Conservation (phyloP, 352 stramenopile genomes). For the Blastocystis sp. region DNA sequence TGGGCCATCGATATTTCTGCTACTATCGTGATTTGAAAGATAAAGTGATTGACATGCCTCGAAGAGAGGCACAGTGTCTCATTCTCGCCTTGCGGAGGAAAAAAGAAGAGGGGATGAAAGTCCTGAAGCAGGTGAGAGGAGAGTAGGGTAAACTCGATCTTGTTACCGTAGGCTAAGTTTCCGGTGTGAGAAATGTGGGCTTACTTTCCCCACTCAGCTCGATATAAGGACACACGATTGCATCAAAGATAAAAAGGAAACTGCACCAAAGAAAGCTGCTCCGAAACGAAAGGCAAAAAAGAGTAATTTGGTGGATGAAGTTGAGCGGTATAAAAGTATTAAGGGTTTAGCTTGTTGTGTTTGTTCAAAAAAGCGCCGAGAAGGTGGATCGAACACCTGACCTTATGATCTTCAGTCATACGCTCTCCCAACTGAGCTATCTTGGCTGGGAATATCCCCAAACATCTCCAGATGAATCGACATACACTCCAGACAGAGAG, state of each 20-base stretch:
- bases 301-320: neutral
- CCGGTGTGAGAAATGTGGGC: neutral
- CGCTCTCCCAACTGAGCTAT: conserved; percentile 52
- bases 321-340: neutral
- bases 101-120: neutral
- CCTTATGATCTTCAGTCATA: conserved; percentile 57
- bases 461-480: no score
- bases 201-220: neutral
- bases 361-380: conserved; percentile 37
- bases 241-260: neutral
- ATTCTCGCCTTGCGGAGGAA: conserved; percentile 39
- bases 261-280: neutral
- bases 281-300: neutral
- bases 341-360: neutral
- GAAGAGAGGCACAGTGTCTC: conserved; percentile 37
- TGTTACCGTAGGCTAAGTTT: neutral
- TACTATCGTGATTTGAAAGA: conserved; percentile 21
- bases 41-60: conserved; percentile 50
- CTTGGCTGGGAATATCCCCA: neutral
- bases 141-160: neutral
- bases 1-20: conserved; percentile 45
- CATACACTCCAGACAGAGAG: no score
- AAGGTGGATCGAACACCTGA: conserved; percentile 53
- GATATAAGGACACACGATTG: neutral
- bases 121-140: neutral